Evolutionary conservation across 2,329 filamentous ascomycete genomes (phyloP).

Genomic region (Penicillium hesseltinei): DNA sequence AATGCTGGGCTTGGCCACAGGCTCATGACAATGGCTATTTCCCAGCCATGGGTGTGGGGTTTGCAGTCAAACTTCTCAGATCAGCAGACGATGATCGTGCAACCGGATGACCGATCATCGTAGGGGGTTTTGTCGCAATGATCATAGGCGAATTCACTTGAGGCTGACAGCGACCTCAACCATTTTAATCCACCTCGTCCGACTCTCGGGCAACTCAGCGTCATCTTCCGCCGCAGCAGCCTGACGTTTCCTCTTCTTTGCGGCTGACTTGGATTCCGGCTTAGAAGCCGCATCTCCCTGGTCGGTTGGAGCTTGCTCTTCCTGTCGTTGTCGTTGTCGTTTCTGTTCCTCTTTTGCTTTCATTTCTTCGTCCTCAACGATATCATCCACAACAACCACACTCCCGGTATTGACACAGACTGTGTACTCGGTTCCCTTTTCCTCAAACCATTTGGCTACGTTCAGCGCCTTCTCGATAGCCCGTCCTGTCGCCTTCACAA

Average conservation of each 20-base stretch:
- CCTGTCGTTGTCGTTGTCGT: slow-evolving; percentile 18
- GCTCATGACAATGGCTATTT: not conserved
- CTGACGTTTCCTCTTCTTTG: slow-evolving; percentile 33
- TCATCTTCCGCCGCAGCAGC: slow-evolving; percentile 22
- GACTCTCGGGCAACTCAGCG: slow-evolving; percentile 43
- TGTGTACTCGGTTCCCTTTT: slow-evolving; percentile 49
- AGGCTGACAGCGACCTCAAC: slow-evolving; percentile 46
- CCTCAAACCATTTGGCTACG: slow-evolving; percentile 57
- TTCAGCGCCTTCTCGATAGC: slow-evolving; percentile 58
- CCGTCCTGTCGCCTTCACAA: slow-evolving; percentile 59
- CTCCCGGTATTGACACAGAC: slow-evolving; percentile 56
- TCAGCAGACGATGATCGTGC: not conserved
- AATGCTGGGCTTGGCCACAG: not conserved
- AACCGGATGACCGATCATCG: not conserved
- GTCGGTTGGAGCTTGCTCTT: slow-evolving; percentile 14
- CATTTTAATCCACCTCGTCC: slow-evolving; percentile 49
- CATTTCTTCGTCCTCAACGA: slow-evolving; percentile 45
- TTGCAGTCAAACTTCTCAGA: not conserved
- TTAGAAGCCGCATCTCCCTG: slow-evolving; percentile 8
- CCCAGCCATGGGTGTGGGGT: not conserved
- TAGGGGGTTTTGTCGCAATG: not conserved
- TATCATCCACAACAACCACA: slow-evolving; percentile 60
- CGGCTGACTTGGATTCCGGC: slow-evolving; percentile 18
- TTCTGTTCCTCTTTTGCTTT: slow-evolving; percentile 29
- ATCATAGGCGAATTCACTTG: slow-evolving; percentile 30